These are phyloP conservation scores for Kokia cookei DNA, from an alignment of 441 rosid species.

Conservation along the genomic window DNA sequence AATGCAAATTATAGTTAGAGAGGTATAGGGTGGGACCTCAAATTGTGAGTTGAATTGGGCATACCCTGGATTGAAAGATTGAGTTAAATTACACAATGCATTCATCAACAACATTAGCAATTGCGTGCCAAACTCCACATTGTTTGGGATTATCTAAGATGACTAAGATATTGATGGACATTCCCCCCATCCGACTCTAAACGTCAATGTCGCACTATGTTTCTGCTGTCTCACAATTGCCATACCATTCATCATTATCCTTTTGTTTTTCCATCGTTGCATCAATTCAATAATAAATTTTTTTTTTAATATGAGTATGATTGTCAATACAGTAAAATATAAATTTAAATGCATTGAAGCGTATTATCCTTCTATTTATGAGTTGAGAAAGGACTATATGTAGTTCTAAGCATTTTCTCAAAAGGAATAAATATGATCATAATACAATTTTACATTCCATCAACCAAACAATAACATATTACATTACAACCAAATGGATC, in stretches of 20 bases:
- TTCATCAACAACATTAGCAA: background rate
- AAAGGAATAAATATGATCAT: too few species aligned
- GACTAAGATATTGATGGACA: background rate
- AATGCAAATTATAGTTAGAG: too few species aligned
- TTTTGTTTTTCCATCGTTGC: too few species aligned
- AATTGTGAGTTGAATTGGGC: background rate
- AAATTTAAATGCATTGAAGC: accelerated
- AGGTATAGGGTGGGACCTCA: background rate
- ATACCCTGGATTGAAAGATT: background rate
- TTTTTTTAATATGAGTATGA: too few species aligned
- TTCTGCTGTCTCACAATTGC: background rate
- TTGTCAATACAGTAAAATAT: accelerated
- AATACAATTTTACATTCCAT: too few species aligned
- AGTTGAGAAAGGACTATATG: accelerated
- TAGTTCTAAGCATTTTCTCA: too few species aligned
- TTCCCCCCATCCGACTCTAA: background rate
- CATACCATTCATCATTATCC: background rate
- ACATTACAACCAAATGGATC: too few species aligned
- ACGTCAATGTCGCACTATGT: background rate
- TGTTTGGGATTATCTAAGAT: background rate
- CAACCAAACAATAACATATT: too few species aligned
- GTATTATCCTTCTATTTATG: too few species aligned
- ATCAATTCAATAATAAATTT: too few species aligned
- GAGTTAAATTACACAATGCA: background rate
- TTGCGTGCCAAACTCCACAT: background rate